Evolutionary conservation across 2,329 filamentous ascomycete genomes (phyloP).

Genomic region (Aspergillus unguis): DNA sequence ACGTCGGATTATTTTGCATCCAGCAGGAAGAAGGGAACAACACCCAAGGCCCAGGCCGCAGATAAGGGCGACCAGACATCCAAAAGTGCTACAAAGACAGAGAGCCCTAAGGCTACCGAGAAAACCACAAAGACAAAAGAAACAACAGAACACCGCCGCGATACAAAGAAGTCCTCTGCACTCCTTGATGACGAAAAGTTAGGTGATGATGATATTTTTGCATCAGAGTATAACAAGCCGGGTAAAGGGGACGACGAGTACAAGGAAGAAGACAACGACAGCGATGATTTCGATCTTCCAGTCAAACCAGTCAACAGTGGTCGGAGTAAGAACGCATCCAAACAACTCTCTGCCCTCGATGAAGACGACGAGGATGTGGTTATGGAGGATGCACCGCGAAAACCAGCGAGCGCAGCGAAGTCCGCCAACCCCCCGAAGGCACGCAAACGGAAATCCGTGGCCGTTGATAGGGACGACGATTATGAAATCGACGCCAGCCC

Average conservation of each 20-base stretch:
- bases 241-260: slow-evolving; percentile 66
- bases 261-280: slow-evolving; percentile 53
- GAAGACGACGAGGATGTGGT: slow-evolving; percentile 47
- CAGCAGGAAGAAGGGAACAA: slow-evolving; percentile 55
- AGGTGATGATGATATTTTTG: slow-evolving; percentile 78
- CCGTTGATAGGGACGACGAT: slow-evolving; percentile 48
- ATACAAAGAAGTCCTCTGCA: slow-evolving; percentile 34
- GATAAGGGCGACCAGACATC: slow-evolving; percentile 17
- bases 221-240: slow-evolving; percentile 63
- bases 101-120: slow-evolving; percentile 31
- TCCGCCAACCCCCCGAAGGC: slow-evolving; percentile 32
- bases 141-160: slow-evolving; percentile 16
- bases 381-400: slow-evolving; percentile 50
- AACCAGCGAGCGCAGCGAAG: slow-evolving; percentile 49
- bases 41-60: slow-evolving; percentile 26
- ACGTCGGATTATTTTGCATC: slow-evolving; percentile 62
- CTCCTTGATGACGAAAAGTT: slow-evolving; percentile 64
- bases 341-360: slow-evolving; percentile 27
- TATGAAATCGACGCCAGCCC: slow-evolving; percentile 58
- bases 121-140: slow-evolving; percentile 48
- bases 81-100: slow-evolving; percentile 11
- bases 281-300: slow-evolving; percentile 59
- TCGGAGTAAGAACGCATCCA: slow-evolving; percentile 44
- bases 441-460: slow-evolving; percentile 59
- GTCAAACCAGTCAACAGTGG: slow-evolving; percentile 58